Base-by-base conservation (phyloP, 371 early-diverging fungal species). In the Batkoa obscura region DNA sequence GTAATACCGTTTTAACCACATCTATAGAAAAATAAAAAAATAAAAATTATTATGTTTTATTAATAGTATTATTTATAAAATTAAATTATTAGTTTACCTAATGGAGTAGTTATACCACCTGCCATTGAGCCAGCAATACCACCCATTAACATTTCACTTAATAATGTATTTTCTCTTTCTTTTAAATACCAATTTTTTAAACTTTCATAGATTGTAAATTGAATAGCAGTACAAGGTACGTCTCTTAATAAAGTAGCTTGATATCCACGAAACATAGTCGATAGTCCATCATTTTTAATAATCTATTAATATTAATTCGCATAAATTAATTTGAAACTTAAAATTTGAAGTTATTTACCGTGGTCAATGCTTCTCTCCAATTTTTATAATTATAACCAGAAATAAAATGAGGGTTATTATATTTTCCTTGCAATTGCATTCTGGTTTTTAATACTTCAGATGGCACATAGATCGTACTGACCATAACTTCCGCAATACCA, bases 341-440 rank as follows among this genome's bases (percentile, higher is more conserved):
- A 50, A 50, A 42, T 38, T 12, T 12, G 2, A 8, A 9, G 35
- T 32, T 12, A 50, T 58, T 63, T 69, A 78, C 80, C 59, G 74
- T 78, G 59, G 64, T 69, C 23, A 81, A 68, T 30, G 88, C 88
- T 64, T 84, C 77, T 72, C 72, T 76, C 56, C 79, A 80, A 58
- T 69, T 74, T 59, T 69, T 70, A 63, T 87, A 84, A 59, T 84
- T 84, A 60, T 83, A 80, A 57, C 78, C 80, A 38, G 83, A 80
- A 42, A 80, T 68, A 61, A 80, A 80, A 54, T 81, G 74, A 15
- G 84, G 81, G 63, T 84, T 84, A 54, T 81, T 83, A 59, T 82
- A 82, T 57, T 76, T 70, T 6, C 87, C 87, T 56, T 87, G 87
- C 32, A 87, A 63, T 60, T 87, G 88, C 70, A 87, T 66, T 50